Percentiles rank a stretch among this genome's conserved stretches.
These are phyloP conservation scores for Aspergillus tubingensis DNA, from an alignment of 2,329 filamentous ascomycete species.

Conservation along the genomic window DNA sequence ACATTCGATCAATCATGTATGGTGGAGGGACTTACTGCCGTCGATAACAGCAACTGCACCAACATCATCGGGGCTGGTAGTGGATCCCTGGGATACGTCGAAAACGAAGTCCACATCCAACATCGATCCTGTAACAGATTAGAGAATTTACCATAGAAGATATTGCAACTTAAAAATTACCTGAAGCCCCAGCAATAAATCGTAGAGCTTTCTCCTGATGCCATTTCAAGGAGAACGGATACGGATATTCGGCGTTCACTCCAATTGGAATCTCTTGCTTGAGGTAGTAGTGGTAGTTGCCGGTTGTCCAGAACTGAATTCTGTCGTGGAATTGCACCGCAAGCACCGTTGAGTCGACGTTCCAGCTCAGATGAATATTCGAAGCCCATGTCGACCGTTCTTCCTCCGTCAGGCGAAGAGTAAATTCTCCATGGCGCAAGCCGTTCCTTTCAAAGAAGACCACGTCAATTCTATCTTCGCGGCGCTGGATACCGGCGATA, in stretches of 20 bases:
- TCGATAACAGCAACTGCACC: constrained; percentile 84
- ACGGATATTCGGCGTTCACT: constrained; percentile 24
- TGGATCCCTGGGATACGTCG: constrained; percentile 67
- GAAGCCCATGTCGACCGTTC: constrained; percentile 58
- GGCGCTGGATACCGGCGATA: constrained; percentile 79
- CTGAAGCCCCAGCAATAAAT: constrained; percentile 58
- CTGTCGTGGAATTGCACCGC: constrained; percentile 74
- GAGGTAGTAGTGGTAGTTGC: constrained; percentile 97
- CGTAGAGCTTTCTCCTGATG: constrained; percentile 81
- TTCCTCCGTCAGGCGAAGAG: constrained; percentile 66
- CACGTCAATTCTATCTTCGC: constrained; percentile 70
- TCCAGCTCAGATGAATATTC: constrained; percentile 76
- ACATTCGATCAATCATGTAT: neutral
- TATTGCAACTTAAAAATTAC: constrained; percentile 36
- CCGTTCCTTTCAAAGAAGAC: constrained; percentile 97
- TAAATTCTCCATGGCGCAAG: constrained; percentile 92
- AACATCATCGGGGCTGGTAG: constrained; percentile 70
- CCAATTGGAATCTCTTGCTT: constrained; percentile 76
- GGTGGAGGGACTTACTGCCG: constrained; percentile 57
- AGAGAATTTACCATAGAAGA: constrained; percentile 9
- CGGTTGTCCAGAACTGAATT: constrained; percentile 94
- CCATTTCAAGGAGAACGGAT: constrained; percentile 58
- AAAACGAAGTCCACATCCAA: constrained; percentile 69
- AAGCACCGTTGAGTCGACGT: constrained; percentile 85
- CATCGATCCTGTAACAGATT: constrained; percentile 45